These are phyloP conservation scores for Candida xiaguanensis DNA, from an alignment of 805 yeast genomes.

Conservation along the genomic window DNA sequence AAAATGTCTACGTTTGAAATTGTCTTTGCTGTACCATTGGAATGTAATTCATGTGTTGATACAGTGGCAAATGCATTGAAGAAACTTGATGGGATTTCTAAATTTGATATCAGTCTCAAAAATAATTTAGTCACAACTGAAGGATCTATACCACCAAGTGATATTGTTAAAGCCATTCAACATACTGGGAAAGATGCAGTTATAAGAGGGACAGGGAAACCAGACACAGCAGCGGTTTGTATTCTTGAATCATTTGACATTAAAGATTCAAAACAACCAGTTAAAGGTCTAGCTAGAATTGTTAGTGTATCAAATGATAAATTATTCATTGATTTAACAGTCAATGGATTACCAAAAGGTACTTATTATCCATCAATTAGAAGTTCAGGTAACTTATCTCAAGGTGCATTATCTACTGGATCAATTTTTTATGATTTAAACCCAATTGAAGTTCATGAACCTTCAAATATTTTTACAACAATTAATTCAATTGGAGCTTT, in stretches of 20 bases:
- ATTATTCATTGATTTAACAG: conserved; percentile 67
- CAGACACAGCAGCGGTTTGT: conserved; percentile 88
- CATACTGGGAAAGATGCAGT: conserved; percentile 82
- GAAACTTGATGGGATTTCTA: conserved; percentile 46
- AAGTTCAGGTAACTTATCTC: conserved; percentile 69
- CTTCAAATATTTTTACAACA: conserved; percentile 22
- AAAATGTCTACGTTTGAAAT: conserved; percentile 41
- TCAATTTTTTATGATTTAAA: conserved; percentile 41
- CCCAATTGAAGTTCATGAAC: conserved; percentile 30
- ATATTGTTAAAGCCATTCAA: conserved; percentile 64
- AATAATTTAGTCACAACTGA: conserved; percentile 61
- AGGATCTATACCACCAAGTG: conserved; percentile 76
- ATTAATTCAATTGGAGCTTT: conserved; percentile 36
- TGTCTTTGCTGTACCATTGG: conserved; percentile 82
- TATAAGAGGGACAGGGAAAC: conserved; percentile 84
- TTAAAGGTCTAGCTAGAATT: conserved; percentile 83
- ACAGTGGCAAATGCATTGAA: conserved; percentile 54
- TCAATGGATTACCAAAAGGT: conserved; percentile 68
- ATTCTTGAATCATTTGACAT: conserved; percentile 71
- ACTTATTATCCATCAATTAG: conserved; percentile 68
- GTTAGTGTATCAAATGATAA: conserved; percentile 60
- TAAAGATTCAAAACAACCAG: conserved; percentile 49
- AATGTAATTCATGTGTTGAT: conserved; percentile 68
- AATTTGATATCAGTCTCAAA: conserved; percentile 53
- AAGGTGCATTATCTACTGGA: conserved; percentile 71